These are phyloP conservation scores for Mycena albidolilacea DNA, from an alignment of 768 basidiomycete genomes.

Conservation along the genomic window DNA sequence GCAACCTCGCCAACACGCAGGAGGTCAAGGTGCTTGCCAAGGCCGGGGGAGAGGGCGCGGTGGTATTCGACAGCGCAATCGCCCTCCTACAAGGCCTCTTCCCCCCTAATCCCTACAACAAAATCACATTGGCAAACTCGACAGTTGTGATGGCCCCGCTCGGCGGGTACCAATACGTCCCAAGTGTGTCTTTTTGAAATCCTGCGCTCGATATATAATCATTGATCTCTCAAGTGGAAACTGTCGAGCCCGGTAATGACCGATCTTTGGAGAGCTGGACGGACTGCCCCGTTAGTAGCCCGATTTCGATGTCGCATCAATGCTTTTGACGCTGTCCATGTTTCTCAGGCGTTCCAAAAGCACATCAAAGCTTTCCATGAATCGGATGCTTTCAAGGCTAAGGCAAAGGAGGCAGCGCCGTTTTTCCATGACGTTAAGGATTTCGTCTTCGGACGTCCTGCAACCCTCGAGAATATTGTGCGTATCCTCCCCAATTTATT, in stretches of 20 bases:
- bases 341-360: constrained; percentile 58
- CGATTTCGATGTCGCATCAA: background rate
- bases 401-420: constrained; percentile 54
- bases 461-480: constrained; percentile 65
- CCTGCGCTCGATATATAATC: background rate
- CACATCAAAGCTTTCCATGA: constrained; percentile 58
- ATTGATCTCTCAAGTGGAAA: constrained; percentile 72
- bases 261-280: constrained; percentile 89
- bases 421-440: constrained; percentile 66
- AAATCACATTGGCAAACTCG: constrained; percentile 84
- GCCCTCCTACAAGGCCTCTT: constrained; percentile 90
- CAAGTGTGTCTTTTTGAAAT: constrained; percentile 58
- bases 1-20: constrained; percentile 79
- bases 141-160: constrained; percentile 80
- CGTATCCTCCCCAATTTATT: constrained; percentile 38
- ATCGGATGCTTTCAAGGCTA: constrained; percentile 62
- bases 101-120: constrained; percentile 83
- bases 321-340: background rate
- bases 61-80: constrained; percentile 89
- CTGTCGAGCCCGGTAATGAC: constrained; percentile 88
- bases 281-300: constrained; percentile 63
- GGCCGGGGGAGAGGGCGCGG: constrained; percentile 87
- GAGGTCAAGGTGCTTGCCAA: constrained; percentile 86
- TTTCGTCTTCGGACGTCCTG: constrained; percentile 63
- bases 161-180: constrained; percentile 89